Evolutionary conservation across 192 early-diverging fungal species (phyloP), one percentile per base, ranked within the genome.

Genomic region (Entomortierella parvispora): DNA sequence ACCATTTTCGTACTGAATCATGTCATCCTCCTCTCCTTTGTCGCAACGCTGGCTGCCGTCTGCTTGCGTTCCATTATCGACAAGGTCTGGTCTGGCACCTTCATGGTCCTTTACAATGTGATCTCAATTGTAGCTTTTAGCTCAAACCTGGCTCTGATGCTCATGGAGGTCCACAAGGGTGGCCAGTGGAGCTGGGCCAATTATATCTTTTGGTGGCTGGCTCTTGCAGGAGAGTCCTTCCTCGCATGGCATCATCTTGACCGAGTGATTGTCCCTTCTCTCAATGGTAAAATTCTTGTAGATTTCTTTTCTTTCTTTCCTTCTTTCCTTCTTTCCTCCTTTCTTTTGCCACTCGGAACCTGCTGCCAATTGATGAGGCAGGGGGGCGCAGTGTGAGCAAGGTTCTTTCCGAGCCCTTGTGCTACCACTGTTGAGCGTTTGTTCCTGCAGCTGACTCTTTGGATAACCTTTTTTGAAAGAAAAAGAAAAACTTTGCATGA

Each of bases 111-210:
- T 58, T 86, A 84, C 46, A 76, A 79, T 47, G 54, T 79, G 23
- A 43, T 66, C 11, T 86, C 76, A 9, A 72, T 69, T 26, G 31
- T 81, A 8, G 81, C 84, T 25, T 76, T 85, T 69, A 45, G 49
- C 2, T 26, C 83, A 1, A 77, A 77, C 25, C 45, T 84, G n/a
- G 48, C 50, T 4, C 34, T 70, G 18, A 80, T 86, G 47, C n/a
- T 49, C 23, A 18, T 77, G 26, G 85, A 88, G 49, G 46, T 68
- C 29, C 59, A 63, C 4, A 77, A 59, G 34, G 74, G 67, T 6
- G 68, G 82, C 3, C 64, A 79, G 58, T 88, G 84, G 84, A 74
- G 82, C 47, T 86, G 83, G 81, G 65, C 80, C 26, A 81, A 86
- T 31, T 86, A 88, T 79, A 40, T 47, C 2, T 90, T 89, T 45